Evolutionary conservation across 345 rosid genomes (phyloP).

Genomic region (Heritiera fomes): DNA sequence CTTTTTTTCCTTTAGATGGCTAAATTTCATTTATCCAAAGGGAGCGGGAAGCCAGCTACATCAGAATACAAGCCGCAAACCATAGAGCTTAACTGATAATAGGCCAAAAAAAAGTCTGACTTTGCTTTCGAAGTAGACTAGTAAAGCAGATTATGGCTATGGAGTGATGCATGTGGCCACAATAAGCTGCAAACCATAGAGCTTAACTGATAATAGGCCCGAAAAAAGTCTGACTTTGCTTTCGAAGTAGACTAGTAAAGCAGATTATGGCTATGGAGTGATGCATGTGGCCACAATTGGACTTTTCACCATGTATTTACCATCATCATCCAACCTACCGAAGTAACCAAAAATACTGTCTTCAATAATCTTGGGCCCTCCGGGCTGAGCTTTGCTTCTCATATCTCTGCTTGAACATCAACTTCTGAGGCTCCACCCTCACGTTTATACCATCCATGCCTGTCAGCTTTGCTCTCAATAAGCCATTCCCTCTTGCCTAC

Average conservation of each 20-base stretch:
- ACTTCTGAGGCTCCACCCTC: slow-evolving; percentile 34
- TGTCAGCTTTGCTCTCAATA: slow-evolving; percentile 32
- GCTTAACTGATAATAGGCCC: not conserved
- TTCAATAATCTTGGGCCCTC: slow-evolving; percentile 30
- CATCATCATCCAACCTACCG: slow-evolving; percentile 39
- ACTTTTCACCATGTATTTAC: slow-evolving; percentile 42
- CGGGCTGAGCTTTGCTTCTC: slow-evolving; percentile 37
- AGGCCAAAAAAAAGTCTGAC: not conserved
- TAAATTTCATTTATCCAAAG: too few species aligned
- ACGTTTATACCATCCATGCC: slow-evolving; percentile 35
- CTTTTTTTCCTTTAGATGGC: too few species aligned
- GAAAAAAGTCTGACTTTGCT: not conserved
- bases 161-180: too few species aligned
- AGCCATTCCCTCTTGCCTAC: slow-evolving; percentile 35
- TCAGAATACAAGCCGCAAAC: too few species aligned
- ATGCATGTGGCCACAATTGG: slow-evolving; percentile 42
- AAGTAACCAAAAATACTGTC: slow-evolving; percentile 34
- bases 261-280: not conserved
- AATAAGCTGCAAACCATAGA: too few species aligned
- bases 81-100: not conserved
- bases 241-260: not conserved
- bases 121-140: not conserved
- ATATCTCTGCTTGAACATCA: slow-evolving; percentile 38
- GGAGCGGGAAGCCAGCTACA: too few species aligned
- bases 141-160: too few species aligned